phyloP scores from a whole-genome alignment of 2,329 filamentous ascomycete genomes.

The Podosphaera aphanis region DNA sequence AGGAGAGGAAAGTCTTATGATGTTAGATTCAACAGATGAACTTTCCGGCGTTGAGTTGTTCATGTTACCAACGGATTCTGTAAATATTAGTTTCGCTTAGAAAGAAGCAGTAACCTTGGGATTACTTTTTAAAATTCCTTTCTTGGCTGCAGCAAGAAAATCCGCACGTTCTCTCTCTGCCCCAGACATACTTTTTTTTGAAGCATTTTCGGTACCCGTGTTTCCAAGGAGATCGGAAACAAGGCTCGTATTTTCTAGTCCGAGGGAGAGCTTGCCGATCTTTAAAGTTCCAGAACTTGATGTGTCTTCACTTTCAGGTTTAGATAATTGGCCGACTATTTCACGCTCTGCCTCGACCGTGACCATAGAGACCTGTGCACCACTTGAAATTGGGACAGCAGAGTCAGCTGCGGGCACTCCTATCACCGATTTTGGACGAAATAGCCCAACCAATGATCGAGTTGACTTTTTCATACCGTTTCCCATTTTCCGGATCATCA shows the following conservation, averaged over 20 bases:
- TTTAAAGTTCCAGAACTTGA: constrained; percentile 48
- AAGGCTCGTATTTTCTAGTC: constrained; percentile 4
- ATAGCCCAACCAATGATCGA: constrained; percentile 75
- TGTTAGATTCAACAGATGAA: constrained; percentile 31
- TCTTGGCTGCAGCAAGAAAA: constrained; percentile 74
- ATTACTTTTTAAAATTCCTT: constrained; percentile 84
- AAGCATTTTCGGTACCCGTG: constrained; percentile 35
- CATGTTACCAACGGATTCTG: constrained; percentile 22
- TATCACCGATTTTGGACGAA: constrained; percentile 78
- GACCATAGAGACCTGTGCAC: constrained; percentile 81
- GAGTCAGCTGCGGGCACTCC: constrained; percentile 52
- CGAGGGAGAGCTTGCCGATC: constrained; percentile 33
- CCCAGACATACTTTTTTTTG: constrained; percentile 67
- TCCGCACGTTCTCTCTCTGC: constrained; percentile 79
- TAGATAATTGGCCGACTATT: constrained; percentile 21
- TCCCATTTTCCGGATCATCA: constrained; percentile 97
- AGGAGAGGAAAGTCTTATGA: constrained; percentile 31
- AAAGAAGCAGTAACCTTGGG: constrained; percentile 4
- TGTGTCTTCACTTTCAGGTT: constrained; percentile 27
- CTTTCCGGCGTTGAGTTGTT: constrained; percentile 47
- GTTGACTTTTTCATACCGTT: constrained; percentile 92
- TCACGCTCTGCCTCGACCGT: constrained; percentile 74
- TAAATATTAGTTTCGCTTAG: constrained; percentile 14
- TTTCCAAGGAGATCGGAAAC: constrained; percentile 27
- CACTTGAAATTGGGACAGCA: constrained; percentile 39